A percentile compares a stretch with the other conserved stretches of the same genome.
Evolutionary conservation across 805 yeast genomes (phyloP).

Genomic region (Starmerella stellata): DNA sequence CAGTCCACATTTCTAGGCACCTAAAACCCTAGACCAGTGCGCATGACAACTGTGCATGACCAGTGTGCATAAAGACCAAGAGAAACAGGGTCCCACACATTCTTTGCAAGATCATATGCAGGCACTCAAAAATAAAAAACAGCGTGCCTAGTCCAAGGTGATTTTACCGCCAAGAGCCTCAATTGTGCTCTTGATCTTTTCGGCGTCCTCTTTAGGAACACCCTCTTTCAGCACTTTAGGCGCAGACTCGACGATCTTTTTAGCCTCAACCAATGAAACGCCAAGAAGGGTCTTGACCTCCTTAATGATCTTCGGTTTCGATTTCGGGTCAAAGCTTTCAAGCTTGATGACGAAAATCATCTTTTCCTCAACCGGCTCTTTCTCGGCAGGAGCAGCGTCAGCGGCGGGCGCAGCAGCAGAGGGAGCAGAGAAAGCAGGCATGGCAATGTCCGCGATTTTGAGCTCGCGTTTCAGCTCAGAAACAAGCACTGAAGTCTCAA

Average conservation of each 20-base stretch:
- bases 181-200: conserved; percentile 77
- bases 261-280: conserved; percentile 84
- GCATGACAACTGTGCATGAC: too few species aligned
- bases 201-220: conserved; percentile 94
- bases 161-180: conserved; percentile 94
- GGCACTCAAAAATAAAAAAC: too few species aligned
- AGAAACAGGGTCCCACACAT: too few species aligned
- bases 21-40: too few species aligned
- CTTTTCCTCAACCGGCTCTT: conserved; percentile 75
- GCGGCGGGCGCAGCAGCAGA: conserved; percentile 46
- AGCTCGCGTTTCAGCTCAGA: conserved; percentile 50
- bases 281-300: conserved; percentile 88
- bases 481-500: conserved; percentile 82
- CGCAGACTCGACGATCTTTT: conserved; percentile 94
- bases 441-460: conserved; percentile 83
- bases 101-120: too few species aligned
- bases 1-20: too few species aligned
- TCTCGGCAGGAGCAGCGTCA: conserved; percentile 51
- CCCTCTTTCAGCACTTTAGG: conserved; percentile 92
- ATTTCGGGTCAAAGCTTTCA: conserved; percentile 82
- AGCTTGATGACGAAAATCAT: conserved; percentile 81
- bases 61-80: too few species aligned
- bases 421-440: conserved; percentile 53
- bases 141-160: conserved; percentile 47
- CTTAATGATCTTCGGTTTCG: conserved; percentile 94